Evolutionary conservation across 768 basidiomycete genomes (phyloP).

Genomic region (Pholiota conissans): DNA sequence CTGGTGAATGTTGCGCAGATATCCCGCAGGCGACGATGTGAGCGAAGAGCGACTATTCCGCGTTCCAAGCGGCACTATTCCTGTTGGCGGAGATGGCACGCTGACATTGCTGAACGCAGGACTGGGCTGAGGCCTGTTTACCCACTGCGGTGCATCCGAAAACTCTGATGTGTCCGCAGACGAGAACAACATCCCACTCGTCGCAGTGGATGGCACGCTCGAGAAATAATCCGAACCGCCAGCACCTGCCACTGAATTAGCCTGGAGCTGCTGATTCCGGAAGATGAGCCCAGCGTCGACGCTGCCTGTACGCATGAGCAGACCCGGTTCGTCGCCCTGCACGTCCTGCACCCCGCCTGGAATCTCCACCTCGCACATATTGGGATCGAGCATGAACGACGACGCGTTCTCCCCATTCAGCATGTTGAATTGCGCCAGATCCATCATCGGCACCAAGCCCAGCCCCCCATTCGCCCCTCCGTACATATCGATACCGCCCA

Average conservation of each 20-base stretch:
- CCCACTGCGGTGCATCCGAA: slow-evolving; percentile 34
- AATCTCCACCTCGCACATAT: slow-evolving; percentile 63
- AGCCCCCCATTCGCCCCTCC: slow-evolving; percentile 16
- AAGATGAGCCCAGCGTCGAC: slow-evolving; percentile 3
- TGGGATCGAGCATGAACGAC: slow-evolving; percentile 41
- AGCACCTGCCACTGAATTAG: no score
- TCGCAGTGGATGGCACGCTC: slow-evolving; percentile 11
- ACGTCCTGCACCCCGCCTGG: slow-evolving; percentile 54
- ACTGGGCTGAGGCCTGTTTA: slow-evolving; percentile 33
- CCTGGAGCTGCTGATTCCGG: slow-evolving; percentile 8
- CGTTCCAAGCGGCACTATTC: not conserved
- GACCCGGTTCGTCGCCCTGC: slow-evolving; percentile 57
- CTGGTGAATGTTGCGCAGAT: slow-evolving; percentile 20
- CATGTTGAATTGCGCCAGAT: slow-evolving; percentile 18
- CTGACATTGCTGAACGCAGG: slow-evolving; percentile 41
- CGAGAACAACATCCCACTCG: slow-evolving; percentile 19
- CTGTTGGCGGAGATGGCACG: slow-evolving; percentile 38
- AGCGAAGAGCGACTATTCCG: slow-evolving; percentile 15
- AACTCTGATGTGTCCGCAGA: slow-evolving; percentile 21
- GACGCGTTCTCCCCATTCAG: slow-evolving; percentile 15
- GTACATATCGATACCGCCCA: slow-evolving; percentile 28
- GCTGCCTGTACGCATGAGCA: slow-evolving; percentile 34
- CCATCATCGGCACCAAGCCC: slow-evolving; percentile 22
- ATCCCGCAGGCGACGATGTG: slow-evolving; percentile 25
- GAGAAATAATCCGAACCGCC: not conserved